Conservation (phyloP, 108 stramenopile genomes). For the Stephanodiscus triporus region DNA sequence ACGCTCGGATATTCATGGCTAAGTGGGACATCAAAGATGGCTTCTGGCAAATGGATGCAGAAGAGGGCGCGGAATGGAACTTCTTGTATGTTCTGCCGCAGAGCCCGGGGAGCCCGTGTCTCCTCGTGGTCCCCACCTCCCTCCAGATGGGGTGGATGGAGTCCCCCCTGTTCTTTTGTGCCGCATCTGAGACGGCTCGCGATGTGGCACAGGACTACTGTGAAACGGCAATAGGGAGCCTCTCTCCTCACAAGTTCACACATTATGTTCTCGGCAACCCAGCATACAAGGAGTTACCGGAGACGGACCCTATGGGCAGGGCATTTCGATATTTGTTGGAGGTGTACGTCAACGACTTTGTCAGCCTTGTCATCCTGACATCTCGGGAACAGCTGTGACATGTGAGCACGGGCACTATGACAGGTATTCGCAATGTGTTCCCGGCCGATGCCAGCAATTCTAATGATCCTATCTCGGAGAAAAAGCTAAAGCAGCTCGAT, state of each 20-base stretch:
- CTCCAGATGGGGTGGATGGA: constrained; percentile 53
- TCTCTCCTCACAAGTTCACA: constrained; percentile 13
- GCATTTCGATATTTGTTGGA: constrained; percentile 6
- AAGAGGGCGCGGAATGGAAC: constrained; percentile 23
- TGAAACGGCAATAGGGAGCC: constrained; percentile 12
- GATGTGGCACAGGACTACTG: constrained; percentile 37
- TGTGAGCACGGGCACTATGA: constrained; percentile 13
- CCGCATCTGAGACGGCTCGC: constrained; percentile 48
- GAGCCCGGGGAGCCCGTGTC: neutral
- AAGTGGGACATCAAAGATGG: constrained; percentile 33
- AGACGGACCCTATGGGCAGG: neutral
- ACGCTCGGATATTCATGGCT: constrained; percentile 12
- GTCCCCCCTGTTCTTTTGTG: constrained; percentile 47
- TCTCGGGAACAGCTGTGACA: constrained; percentile 15
- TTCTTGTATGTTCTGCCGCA: constrained; percentile 31
- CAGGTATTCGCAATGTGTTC: too few relatives aligned
- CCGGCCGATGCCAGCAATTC: neutral
- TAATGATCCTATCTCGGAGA: constrained; percentile 48
- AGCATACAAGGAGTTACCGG: too few relatives aligned
- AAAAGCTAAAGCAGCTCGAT: constrained; percentile 50
- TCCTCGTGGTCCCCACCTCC: constrained; percentile 34
- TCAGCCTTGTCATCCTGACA: neutral
- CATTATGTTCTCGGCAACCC: neutral
- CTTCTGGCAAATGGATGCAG: constrained; percentile 16
- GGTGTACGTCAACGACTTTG: constrained; percentile 38